A percentile compares a stretch with the other conserved stretches of the same genome.
Evolutionary conservation across 495 filamentous ascomycete genomes (phyloP).

Genomic region (Sordaria brevicollis): DNA sequence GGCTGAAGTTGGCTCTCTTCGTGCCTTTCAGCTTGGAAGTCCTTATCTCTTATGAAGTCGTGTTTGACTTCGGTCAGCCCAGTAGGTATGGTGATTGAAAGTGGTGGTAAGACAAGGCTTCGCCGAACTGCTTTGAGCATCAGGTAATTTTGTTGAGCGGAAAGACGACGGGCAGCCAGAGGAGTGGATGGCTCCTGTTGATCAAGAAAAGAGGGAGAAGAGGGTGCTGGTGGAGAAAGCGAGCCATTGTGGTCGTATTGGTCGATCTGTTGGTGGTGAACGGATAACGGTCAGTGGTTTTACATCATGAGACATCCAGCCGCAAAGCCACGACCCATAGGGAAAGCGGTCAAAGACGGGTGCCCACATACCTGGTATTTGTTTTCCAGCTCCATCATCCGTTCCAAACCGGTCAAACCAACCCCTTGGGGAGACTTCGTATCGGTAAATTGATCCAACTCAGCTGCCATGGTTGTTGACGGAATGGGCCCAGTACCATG

Average conservation of each 20-base stretch:
- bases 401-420: constrained; percentile 31
- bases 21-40: background rate
- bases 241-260: constrained; percentile 8
- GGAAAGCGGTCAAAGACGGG: constrained; percentile 9
- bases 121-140: constrained; percentile 36
- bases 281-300: constrained; percentile 15
- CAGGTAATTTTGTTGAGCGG: constrained; percentile 13
- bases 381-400: constrained; percentile 43
- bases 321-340: background rate
- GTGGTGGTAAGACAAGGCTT: constrained; percentile 24
- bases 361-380: constrained; percentile 37
- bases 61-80: constrained; percentile 1
- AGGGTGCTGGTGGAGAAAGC: constrained; percentile 1
- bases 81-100: constrained; percentile 35
- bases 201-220: constrained; percentile 6
- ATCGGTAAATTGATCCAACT: background rate
- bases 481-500: constrained; percentile 11
- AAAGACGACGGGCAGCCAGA: constrained; percentile 10
- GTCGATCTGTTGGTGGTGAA: constrained; percentile 12
- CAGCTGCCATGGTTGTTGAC: constrained; percentile 15
- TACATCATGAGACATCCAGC: constrained; percentile 14
- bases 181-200: constrained; percentile 8
- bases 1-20: constrained; percentile 1
- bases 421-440: background rate
- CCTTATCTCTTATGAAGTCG: background rate